Base-by-base conservation (phyloP, 1,139 yeast genomes). In the Scheffersomyces quercinus region DNA sequence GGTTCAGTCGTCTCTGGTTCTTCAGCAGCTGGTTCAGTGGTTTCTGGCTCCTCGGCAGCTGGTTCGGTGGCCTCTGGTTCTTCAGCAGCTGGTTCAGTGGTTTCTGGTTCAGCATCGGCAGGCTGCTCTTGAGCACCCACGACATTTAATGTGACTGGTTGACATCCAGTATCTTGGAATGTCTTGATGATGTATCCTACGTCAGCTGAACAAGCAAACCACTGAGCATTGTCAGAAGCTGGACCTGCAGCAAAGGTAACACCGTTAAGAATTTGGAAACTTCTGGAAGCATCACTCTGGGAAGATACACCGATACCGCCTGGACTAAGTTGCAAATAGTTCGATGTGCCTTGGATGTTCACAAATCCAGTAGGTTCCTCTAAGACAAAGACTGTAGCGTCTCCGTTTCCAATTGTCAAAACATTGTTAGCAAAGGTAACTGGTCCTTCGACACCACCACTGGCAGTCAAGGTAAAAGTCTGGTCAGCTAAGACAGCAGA, bases 361-460 rank as follows among this genome's bases (percentile, higher is more conserved):
- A 64, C 51, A 52, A 50, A 62, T 15, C 70, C 71, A 44, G 61
- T 52, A 38, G 73, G 71, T 45, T 65, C 66, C 38, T 55, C 52
- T 52, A 68, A 65, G 44, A 47, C 44, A 47, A 65, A 54, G 37
- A 54, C 44, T 35, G 57, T 59, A 31, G 56, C 42, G 7, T 36
- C 43, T 37, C 60, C 64, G 42, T 52, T 49, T 14, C 53, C 52
- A 31, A 60, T 53, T 32, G 51, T 50, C 33, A 59, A 44, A n/a
- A 41, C 41, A 42, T 49, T 45, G 36, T 48, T 56, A 36, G 43
- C 45, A 29, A 47, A 42, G 35, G 57, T 51, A 31, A 67, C 68
- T 5, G 60, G 53, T 28, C 54, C 45, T 44, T 58, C 46, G 47
- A 65, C 47, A 32, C 50, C 50, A 49, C 70, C 71, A 29, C 42